Evolutionary conservation across 345 rosid species (phyloP).

Genomic region (Sisymbrium irio): DNA sequence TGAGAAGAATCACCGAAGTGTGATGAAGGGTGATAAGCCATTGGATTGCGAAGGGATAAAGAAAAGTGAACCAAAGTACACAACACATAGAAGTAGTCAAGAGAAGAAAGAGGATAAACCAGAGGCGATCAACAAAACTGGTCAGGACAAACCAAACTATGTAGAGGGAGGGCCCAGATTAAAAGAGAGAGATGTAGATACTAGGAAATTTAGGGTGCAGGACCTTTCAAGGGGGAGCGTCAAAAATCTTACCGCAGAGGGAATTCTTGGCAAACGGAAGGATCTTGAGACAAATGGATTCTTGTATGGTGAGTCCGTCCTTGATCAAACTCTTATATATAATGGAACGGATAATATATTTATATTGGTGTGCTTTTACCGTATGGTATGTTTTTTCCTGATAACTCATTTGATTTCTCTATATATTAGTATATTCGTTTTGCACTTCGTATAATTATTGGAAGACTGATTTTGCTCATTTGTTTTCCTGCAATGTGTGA

Average conservation of each 20-base stretch:
- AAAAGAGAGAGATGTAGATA: conserved; percentile 23
- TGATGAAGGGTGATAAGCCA: conserved; percentile 35
- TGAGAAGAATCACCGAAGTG: conserved; percentile 37
- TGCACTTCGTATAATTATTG: not conserved
- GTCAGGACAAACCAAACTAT: conserved; percentile 38
- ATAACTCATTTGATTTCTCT: not conserved
- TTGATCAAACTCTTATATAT: not conserved
- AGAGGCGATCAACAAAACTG: conserved; percentile 34
- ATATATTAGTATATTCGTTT: not conserved
- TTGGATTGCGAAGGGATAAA: conserved; percentile 37
- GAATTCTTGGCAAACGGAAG: conserved; percentile 56
- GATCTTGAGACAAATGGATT: conserved; percentile 57
- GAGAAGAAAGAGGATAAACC: conserved; percentile 42
- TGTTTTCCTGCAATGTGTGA: not conserved
- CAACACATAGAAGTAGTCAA: conserved; percentile 36
- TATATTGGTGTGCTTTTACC: not conserved
- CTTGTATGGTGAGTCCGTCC: conserved; percentile 59
- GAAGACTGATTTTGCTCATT: not conserved
- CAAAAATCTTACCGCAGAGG: conserved; percentile 30
- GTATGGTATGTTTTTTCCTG: not conserved
- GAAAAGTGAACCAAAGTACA: conserved; percentile 42
- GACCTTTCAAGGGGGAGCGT: conserved; percentile 5
- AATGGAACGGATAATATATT: not conserved
- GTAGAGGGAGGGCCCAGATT: conserved; percentile 32
- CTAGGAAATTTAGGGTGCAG: not conserved